A percentile compares a stretch with the other conserved stretches of the same genome.
phyloP scores from a whole-genome alignment of 2,329 filamentous ascomycete genomes.

The Aspergillus pseudotamarii region DNA sequence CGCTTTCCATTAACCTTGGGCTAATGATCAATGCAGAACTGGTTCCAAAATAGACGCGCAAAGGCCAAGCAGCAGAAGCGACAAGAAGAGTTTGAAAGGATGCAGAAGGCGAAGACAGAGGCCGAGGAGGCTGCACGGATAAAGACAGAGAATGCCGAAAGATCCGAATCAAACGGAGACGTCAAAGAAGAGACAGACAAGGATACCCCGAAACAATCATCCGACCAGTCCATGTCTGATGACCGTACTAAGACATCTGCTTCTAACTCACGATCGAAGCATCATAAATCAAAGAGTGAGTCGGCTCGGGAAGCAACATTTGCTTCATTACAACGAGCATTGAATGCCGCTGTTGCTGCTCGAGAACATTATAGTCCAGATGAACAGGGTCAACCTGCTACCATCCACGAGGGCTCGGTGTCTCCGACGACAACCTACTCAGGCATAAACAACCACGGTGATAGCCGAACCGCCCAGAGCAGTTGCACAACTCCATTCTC shows the following conservation, averaged over 20 bases:
- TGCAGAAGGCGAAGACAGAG: slow-evolving; percentile 44
- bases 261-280: slow-evolving; percentile 31
- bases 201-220: slow-evolving; percentile 31
- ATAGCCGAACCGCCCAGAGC: slow-evolving; percentile 10
- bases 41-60: slow-evolving; percentile 56
- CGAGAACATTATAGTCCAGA: slow-evolving; percentile 34
- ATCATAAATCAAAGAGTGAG: slow-evolving; percentile 42
- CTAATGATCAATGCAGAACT: slow-evolving; percentile 44
- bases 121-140: slow-evolving; percentile 38
- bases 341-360: slow-evolving; percentile 45
- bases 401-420: slow-evolving; percentile 32
- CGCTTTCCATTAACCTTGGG: slow-evolving; percentile 9
- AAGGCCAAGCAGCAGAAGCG: slow-evolving; percentile 56
- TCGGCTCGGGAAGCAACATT: slow-evolving; percentile 45
- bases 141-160: slow-evolving; percentile 31
- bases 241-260: slow-evolving; percentile 24
- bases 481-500: slow-evolving; percentile 26
- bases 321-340: slow-evolving; percentile 48
- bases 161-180: slow-evolving; percentile 27
- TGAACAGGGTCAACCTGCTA: slow-evolving; percentile 22
- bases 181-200: slow-evolving; percentile 28
- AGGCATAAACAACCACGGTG: slow-evolving; percentile 18
- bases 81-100: slow-evolving; percentile 52
- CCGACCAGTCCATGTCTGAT: slow-evolving; percentile 25
- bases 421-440: slow-evolving; percentile 32